Evolutionary conservation across 805 yeast species (phyloP).

Genomic region (Starmera dryadoides): DNA sequence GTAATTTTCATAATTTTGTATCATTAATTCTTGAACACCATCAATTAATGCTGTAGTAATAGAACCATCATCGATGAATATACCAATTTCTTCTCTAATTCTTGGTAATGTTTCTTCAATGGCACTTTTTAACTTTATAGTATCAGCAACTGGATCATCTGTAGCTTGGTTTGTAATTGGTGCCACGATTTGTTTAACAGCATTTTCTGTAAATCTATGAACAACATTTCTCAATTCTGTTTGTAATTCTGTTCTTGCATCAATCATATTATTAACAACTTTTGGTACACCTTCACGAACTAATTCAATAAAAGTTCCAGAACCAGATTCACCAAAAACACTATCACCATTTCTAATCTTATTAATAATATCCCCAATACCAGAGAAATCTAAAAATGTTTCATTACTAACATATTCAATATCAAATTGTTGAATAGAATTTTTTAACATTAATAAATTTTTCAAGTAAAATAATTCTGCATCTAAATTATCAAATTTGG

Average conservation of each 20-base stretch:
- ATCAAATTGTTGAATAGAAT: constrained; percentile 69
- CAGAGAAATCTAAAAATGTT: constrained; percentile 74
- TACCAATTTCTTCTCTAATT: constrained; percentile 40
- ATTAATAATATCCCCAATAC: constrained; percentile 48
- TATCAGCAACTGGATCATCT: constrained; percentile 23
- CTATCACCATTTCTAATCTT: constrained; percentile 25
- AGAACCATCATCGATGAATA: constrained; percentile 50
- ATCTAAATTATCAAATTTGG: constrained; percentile 45
- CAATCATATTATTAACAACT: constrained; percentile 75
- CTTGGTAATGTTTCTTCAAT: constrained; percentile 51
- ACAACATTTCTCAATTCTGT: constrained; percentile 65
- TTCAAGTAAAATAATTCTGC: constrained; percentile 62
- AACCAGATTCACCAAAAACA: constrained; percentile 12
- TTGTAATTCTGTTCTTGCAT: constrained; percentile 68
- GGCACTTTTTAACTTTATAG: constrained; percentile 37
- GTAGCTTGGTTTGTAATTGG: constrained; percentile 28
- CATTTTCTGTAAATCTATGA: constrained; percentile 57
- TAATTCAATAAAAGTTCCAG: constrained; percentile 39
- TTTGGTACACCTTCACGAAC: constrained; percentile 70
- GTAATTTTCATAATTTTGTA: constrained; percentile 50
- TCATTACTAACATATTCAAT: constrained; percentile 71
- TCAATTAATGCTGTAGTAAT: constrained; percentile 48
- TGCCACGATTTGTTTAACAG: constrained; percentile 39
- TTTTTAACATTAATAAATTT: constrained; percentile 62
- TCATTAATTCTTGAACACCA: constrained; percentile 56